A percentile compares a stretch with the other conserved stretches of the same genome.
These are phyloP conservation scores for Astragalus membranaceus DNA, from an alignment of 306 rosid genomes.

Conservation along the genomic window DNA sequence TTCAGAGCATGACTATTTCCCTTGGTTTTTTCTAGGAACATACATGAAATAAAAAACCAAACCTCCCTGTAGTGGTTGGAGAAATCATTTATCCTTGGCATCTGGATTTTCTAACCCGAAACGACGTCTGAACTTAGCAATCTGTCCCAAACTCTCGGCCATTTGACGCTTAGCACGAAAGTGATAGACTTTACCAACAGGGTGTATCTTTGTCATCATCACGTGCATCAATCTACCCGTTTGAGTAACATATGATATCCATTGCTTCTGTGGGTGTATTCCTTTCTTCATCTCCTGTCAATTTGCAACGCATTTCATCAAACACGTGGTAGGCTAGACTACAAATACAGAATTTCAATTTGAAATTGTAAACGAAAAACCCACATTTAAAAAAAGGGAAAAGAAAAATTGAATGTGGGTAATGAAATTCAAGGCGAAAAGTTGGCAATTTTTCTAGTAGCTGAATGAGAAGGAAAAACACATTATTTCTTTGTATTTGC, in stretches of 20 bases:
- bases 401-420: background rate
- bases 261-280: conserved; percentile 89
- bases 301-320: conserved; percentile 32
- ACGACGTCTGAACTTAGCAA: conserved; percentile 86
- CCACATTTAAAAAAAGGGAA: background rate
- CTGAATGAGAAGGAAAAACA: background rate
- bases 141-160: conserved; percentile 79
- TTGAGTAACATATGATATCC: conserved; percentile 88
- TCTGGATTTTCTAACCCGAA: conserved; percentile 39
- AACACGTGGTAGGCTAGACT: conserved; percentile 18
- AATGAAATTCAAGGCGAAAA: background rate
- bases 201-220: conserved; percentile 87
- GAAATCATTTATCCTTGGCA: conserved; percentile 31
- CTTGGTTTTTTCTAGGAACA: background rate
- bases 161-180: conserved; percentile 79
- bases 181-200: conserved; percentile 84
- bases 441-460: background rate
- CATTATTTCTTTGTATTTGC: too few species aligned
- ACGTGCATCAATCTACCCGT: conserved; percentile 81
- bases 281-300: conserved; percentile 76
- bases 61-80: background rate
- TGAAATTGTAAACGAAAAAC: background rate
- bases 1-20: background rate
- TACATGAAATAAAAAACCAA: conserved; percentile 9
- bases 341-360: background rate